Evolutionary conservation across 371 early-diverging fungal genomes (phyloP), one percentile per base, ranked within the genome.

Genomic region (Rhizopus sp.): DNA sequence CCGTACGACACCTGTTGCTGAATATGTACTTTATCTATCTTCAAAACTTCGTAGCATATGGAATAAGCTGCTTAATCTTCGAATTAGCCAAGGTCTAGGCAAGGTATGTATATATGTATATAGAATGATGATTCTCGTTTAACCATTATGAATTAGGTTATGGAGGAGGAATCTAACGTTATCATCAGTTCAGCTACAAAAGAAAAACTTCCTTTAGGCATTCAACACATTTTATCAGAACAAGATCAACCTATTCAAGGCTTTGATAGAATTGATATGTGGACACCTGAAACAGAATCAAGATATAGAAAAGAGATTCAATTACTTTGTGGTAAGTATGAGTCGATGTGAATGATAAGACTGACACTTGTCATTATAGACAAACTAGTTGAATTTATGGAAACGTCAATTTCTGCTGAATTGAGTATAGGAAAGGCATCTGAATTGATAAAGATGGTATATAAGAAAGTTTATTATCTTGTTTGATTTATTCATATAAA

Each of bases 401-500:
- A 67, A 35, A 77, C 77, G 4, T 55, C 77, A 9, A 75, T 77
- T 0, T 80, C 80, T 5, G 77, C 75, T 13, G 72, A 74, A 3
- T 53, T 80, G 10, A 52, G 57, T 9, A 55, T 69, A 13, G 77
- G 68, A 1, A 80, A 74, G 46, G 59, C 75, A n/a, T 67, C 75
- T 7, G 75, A 80, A 50, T 45, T 80, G 5, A 57, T 80, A 38
- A 73, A 70, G 16, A 77, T 80, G 77, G 79, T 73, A 66, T 23
- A 23, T 23, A 23, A 55, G 31, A 33, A 13, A 39, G 37, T 16
- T 6, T 0, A 31, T 13, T 1, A 23, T 3, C 37, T 35, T 16
- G 7, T 17, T 42, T 10, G 16, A 40, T 16, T 15, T 5, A 30
- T 47, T 48, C 10, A 37, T 12, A 44, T 17, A 17, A 35, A 35